phyloP scores from a whole-genome alignment of 345 rosid species.

The Luvunga scandens region DNA sequence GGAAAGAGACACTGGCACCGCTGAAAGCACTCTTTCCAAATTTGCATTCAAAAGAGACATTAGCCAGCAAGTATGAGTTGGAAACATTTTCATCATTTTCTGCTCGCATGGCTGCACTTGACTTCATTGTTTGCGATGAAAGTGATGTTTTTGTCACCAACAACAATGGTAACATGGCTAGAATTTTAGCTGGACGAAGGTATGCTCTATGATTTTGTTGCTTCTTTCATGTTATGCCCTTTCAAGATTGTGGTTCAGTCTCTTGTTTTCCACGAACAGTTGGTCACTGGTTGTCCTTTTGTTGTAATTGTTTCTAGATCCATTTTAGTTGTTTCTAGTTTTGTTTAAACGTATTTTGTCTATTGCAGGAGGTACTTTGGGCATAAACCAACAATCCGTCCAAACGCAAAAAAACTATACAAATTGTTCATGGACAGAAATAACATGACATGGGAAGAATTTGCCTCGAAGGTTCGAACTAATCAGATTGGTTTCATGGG shows the following conservation, averaged over 20 bases:
- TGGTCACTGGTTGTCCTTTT: background rate
- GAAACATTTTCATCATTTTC: constrained; percentile 69
- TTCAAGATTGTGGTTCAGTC: background rate
- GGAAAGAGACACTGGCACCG: constrained; percentile 75
- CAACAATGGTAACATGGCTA: constrained; percentile 98
- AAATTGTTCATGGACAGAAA: constrained; percentile 54
- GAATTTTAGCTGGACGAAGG: constrained; percentile 94
- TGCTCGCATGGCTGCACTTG: constrained; percentile 93
- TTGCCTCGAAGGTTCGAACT: constrained; percentile 51
- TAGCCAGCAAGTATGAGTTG: constrained; percentile 68
- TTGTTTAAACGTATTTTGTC: background rate
- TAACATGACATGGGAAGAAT: constrained; percentile 85
- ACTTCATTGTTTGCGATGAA: constrained; percentile 88
- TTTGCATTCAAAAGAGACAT: constrained; percentile 77
- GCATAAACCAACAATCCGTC: constrained; percentile 86
- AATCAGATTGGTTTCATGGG: constrained; percentile 87
- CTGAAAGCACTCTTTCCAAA: constrained; percentile 83
- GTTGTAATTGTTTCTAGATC: background rate
- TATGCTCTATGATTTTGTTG: constrained; percentile 13
- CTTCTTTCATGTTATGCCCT: background rate
- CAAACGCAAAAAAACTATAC: constrained; percentile 78
- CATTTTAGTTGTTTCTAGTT: background rate
- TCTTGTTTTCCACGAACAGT: background rate
- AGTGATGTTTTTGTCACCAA: constrained; percentile 90
- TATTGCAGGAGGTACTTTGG: constrained; percentile 80